Conservation (phyloP, 2,329 filamentous ascomycete species). For the Trichoderma atroviride region DNA sequence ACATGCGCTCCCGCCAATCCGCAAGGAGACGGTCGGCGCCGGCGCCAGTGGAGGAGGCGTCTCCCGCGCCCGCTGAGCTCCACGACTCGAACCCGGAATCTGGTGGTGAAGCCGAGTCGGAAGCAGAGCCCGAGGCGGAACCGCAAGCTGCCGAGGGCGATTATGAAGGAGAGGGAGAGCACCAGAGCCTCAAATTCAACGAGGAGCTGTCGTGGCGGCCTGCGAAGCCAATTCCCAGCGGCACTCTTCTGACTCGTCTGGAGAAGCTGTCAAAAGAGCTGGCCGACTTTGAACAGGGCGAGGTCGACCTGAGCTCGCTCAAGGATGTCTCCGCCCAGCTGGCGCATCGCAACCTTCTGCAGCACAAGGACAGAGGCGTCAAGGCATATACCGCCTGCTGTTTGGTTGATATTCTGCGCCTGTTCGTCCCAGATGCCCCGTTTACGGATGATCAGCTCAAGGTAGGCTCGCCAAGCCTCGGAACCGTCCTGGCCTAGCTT, state of each 20-base stretch:
- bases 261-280: slow-evolving; percentile 82
- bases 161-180: slow-evolving; percentile 36
- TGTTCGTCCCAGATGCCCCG: slow-evolving; percentile 93
- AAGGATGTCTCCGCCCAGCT: slow-evolving; percentile 82
- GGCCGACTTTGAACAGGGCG: slow-evolving; percentile 82
- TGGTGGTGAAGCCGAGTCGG: slow-evolving; percentile 15
- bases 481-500: slow-evolving; percentile 2
- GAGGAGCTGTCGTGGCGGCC: slow-evolving; percentile 89
- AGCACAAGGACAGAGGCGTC: slow-evolving; percentile 92
- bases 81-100: slow-evolving; percentile 16
- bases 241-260: slow-evolving; percentile 78
- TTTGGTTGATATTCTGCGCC: slow-evolving; percentile 86
- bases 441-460: slow-evolving; percentile 90
- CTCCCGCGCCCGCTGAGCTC: slow-evolving; percentile 10
- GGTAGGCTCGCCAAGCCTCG: slow-evolving; percentile 52
- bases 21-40: slow-evolving; percentile 33
- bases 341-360: slow-evolving; percentile 76
- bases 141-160: slow-evolving; percentile 28
- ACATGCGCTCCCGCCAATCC: slow-evolving; percentile 42
- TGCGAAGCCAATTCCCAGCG: slow-evolving; percentile 83
- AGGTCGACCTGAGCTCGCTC: slow-evolving; percentile 80
- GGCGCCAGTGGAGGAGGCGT: slow-evolving; percentile 17
- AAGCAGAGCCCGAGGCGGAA: slow-evolving; percentile 32
- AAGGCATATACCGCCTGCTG: slow-evolving; percentile 87
- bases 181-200: slow-evolving; percentile 69